A percentile compares a stretch with the other conserved stretches of the same genome.
phyloP scores from a whole-genome alignment of 345 rosid genomes.

The Ceriops zippeliana region DNA sequence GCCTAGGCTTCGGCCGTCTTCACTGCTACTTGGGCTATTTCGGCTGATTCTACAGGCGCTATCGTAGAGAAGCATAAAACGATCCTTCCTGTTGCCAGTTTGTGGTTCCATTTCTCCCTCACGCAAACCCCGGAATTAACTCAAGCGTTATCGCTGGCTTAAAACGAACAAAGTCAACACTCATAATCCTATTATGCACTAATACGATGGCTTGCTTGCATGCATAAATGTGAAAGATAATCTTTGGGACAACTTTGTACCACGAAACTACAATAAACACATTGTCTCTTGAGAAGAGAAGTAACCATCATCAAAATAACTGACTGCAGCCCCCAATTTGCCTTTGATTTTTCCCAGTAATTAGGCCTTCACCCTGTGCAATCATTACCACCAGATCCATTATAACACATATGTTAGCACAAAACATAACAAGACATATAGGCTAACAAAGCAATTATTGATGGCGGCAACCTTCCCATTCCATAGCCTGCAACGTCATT shows the following conservation, averaged over 20 bases:
- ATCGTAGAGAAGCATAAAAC: slow-evolving; percentile 54
- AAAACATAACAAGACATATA: too few species aligned
- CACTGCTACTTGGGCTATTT: slow-evolving; percentile 51
- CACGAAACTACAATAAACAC: background rate
- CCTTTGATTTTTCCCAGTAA: slow-evolving; percentile 41
- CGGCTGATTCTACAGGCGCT: slow-evolving; percentile 34
- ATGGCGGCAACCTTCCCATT: too few species aligned
- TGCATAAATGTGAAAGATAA: background rate
- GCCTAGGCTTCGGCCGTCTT: slow-evolving; percentile 43
- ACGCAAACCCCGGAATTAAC: slow-evolving; percentile 39
- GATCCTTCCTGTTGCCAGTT: slow-evolving; percentile 37
- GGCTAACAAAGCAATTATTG: too few species aligned
- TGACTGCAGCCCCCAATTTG: slow-evolving; percentile 35
- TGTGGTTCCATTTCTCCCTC: slow-evolving; percentile 33
- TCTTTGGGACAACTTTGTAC: too few species aligned
- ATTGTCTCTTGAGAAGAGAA: background rate
- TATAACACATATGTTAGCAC: background rate
- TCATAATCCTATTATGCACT: too few species aligned
- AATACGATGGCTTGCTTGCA: background rate
- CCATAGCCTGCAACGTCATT: too few species aligned
- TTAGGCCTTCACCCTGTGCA: slow-evolving; percentile 58
- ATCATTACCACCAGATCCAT: background rate
- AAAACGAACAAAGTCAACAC: too few species aligned
- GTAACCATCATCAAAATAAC: slow-evolving; percentile 50
- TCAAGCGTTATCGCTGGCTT: background rate